Base-by-base conservation (phyloP, 352 stramenopile genomes). In the Phytophthora cryptogea region DNA sequence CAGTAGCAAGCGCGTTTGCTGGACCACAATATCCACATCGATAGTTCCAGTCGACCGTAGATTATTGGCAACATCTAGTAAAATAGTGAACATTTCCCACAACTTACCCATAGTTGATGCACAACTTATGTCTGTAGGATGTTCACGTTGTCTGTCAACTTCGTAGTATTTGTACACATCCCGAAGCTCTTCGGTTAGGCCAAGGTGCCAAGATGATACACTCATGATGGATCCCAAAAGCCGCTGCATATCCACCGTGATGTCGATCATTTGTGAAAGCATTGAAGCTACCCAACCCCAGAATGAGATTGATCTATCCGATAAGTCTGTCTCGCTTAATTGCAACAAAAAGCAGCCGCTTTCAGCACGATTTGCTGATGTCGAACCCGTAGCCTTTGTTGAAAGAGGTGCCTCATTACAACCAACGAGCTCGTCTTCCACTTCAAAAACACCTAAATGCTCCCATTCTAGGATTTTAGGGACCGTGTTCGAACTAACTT, bases 401-500 rank as follows among this genome's bases (percentile, higher is more conserved):
- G 16, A 10, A 43, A 3, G 42, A 1, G 10, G 14, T 0, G 55
- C 48, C 16, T 50, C 41, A n/a, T 68, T 41, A 10, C 32, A 50
- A 14, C 39, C 54, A 28, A 59, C 52, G 14, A 83, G 48, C 42
- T 88, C 78, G 14, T 88, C 60, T 54, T 85, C 75, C 4, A 80
- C 60, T 61, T 88, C 78, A 56, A 80, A 88, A 17, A 86, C 73
- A 27, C 76, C 64, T 20, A 60, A 56, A 11, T 26, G 23, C 42
- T 88, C 78, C 78, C 78, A 83, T 43, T 70, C 54, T 5, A 76
- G 40, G 16, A 88, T 81, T 13, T 30, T 70, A 13, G 6, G 7
- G n/a, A 63, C 61, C 17, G 51, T 40, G 5, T 27, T 60, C 32
- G 64, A 58, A 16, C 36, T 44, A 5, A 40, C 8, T 26, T 16